A percentile compares a stretch with the other conserved stretches of the same genome.
Evolutionary conservation across 192 early-diverging fungal species (phyloP).

Genomic region (Coemansia sp.): DNA sequence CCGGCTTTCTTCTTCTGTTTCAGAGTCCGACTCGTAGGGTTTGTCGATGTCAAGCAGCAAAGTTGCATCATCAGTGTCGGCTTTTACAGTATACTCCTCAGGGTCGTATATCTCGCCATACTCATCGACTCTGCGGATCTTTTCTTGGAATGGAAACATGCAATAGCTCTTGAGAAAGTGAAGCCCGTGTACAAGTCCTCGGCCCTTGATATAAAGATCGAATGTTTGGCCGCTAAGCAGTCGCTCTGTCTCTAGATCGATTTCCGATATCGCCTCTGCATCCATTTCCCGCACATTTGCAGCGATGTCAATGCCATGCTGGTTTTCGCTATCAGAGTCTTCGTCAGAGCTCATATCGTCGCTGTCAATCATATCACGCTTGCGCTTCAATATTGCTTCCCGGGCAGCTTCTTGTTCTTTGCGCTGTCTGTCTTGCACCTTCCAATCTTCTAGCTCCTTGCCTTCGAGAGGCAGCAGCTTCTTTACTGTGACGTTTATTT

Average conservation of each 20-base stretch:
- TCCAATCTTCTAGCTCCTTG: conserved; percentile 72
- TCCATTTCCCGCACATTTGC: conserved; percentile 60
- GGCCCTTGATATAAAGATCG: conserved; percentile 86
- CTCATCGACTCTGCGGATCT: conserved; percentile 83
- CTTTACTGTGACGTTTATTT: conserved; percentile 50
- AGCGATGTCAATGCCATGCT: conserved; percentile 48
- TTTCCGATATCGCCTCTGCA: conserved; percentile 33
- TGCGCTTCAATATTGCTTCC: conserved; percentile 63
- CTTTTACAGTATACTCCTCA: conserved; percentile 54
- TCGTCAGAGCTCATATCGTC: conserved; percentile 60
- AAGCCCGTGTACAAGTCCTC: conserved; percentile 66
- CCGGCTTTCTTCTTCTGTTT: conserved; percentile 23
- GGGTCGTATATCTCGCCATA: conserved; percentile 85
- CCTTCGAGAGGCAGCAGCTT: conserved; percentile 82
- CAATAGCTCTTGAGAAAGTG: conserved; percentile 81
- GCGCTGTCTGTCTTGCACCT: conserved; percentile 61
- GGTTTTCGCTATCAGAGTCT: conserved; percentile 36
- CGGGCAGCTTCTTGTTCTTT: conserved; percentile 75
- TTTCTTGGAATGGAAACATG: conserved; percentile 87
- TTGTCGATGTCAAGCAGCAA: conserved; percentile 36
- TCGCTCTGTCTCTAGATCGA: conserved; percentile 55
- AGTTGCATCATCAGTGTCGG: conserved; percentile 36
- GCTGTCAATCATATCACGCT: conserved; percentile 74
- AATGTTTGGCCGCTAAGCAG: conserved; percentile 58
- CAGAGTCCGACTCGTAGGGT: conserved; percentile 25